Evolutionary conservation across 2,329 filamentous ascomycete genomes (phyloP).

Genomic region (Aspergillus calidoustus): DNA sequence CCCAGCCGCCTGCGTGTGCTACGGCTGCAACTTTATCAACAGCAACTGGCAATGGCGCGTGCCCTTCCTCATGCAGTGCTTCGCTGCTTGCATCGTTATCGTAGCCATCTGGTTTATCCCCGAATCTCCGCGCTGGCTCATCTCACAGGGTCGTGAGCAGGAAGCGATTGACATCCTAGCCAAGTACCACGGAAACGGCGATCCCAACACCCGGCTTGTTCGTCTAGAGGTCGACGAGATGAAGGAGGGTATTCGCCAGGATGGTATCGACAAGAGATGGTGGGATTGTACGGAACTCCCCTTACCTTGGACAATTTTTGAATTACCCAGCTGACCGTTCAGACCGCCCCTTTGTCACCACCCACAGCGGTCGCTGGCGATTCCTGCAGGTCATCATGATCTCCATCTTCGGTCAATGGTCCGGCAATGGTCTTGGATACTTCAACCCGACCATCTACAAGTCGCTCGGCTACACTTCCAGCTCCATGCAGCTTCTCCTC

Average conservation of each 20-base stretch:
- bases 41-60: slow-evolving; percentile 63
- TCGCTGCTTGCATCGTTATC: slow-evolving; percentile 63
- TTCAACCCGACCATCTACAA: slow-evolving; percentile 57
- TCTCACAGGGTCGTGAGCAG: slow-evolving; percentile 29
- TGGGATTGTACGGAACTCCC: slow-evolving; percentile 49
- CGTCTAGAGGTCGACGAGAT: slow-evolving; percentile 35
- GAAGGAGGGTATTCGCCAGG: slow-evolving; percentile 46
- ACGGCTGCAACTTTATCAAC: slow-evolving; percentile 51
- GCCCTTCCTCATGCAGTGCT: slow-evolving; percentile 68
- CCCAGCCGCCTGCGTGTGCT: slow-evolving; percentile 56
- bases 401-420: slow-evolving; percentile 57
- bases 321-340: too few relatives aligned
- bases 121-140: slow-evolving; percentile 24
- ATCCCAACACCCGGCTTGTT: slow-evolving; percentile 31
- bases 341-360: slow-evolving; percentile 52
- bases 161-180: slow-evolving; percentile 29
- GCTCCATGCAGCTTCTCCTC: slow-evolving; percentile 48
- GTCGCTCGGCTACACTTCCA: slow-evolving; percentile 16
- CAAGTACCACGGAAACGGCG: slow-evolving; percentile 35
- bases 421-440: slow-evolving; percentile 57
- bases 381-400: slow-evolving; percentile 57
- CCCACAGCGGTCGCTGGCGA: slow-evolving; percentile 55
- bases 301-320: background rate
- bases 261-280: slow-evolving; percentile 54
- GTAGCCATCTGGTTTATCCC: slow-evolving; percentile 62